Percentiles rank a stretch among this genome's conserved stretches.
phyloP scores from a whole-genome alignment of 2,329 filamentous ascomycete genomes.

The Apiospora koreana region DNA sequence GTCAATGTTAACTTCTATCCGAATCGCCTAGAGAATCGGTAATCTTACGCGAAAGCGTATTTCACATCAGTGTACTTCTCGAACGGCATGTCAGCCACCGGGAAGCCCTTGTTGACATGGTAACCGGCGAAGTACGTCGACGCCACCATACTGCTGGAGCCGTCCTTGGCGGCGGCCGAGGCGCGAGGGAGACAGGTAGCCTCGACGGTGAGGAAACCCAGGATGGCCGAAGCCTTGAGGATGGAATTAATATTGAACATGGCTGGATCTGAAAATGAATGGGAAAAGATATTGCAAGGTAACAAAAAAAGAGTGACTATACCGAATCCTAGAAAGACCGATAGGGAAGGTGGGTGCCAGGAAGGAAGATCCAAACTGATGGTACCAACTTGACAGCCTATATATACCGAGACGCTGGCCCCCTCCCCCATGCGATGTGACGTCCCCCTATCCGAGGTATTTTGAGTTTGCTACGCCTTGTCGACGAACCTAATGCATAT shows the following conservation, averaged over 20 bases:
- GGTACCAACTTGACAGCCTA: not conserved
- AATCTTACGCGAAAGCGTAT: conserved; percentile 18
- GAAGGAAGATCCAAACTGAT: not conserved
- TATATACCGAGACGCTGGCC: not conserved
- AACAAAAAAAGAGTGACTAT: not conserved
- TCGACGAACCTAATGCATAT: not conserved
- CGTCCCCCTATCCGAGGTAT: not conserved
- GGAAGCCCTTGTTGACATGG: conserved; percentile 16
- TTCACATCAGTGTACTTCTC: conserved; percentile 20
- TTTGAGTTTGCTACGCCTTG: not conserved
- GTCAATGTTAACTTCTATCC: not conserved
- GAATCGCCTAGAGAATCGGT: too few relatives aligned
- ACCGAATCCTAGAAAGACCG: not conserved
- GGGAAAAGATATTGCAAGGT: not conserved
- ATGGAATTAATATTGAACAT: conserved; percentile 3
- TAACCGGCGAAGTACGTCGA: conserved; percentile 21
- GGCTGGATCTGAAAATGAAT: not conserved
- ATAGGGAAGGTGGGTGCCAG: conserved; percentile 6
- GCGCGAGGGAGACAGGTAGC: not conserved
- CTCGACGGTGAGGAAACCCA: not conserved
- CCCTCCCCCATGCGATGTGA: not conserved
- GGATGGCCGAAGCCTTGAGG: conserved; percentile 2
- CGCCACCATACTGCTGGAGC: not conserved
- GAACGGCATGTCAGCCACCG: conserved; percentile 19
- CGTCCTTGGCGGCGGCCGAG: not conserved